Base-by-base conservation (phyloP, 345 rosid species). In the Eucalyptus curtisii region DNA sequence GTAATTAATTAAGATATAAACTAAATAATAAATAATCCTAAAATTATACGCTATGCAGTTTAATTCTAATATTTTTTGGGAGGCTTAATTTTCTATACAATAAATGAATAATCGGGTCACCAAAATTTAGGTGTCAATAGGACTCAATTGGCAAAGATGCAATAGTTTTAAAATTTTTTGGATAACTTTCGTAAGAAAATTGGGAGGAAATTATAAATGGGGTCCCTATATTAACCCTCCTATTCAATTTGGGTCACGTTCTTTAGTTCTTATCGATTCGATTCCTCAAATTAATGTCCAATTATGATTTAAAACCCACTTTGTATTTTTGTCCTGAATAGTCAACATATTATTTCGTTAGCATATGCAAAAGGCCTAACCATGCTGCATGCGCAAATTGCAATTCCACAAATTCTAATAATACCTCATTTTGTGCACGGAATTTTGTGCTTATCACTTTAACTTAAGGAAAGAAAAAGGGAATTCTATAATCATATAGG, bases 141-240 rank as follows among this genome's bases (percentile, higher is more conserved):
- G 10, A 52, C 57, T 52, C 57, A 52, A 52, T 52, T 52, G 57
- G 10, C 5, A 52, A 52, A 52, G 7, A 52, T 52, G 0, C 57
- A 52, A 52, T 20, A 52, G 0, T 52, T 19, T 52, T 3, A 7
- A 49, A 52, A 52, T 7, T 1, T 0, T 0, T 7, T 52, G 10
- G 53, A 52, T 20, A 19, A 52, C 57, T 52, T 52, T 8, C 4
- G 4, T 20, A 52, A 66, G 22, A 68, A 68, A 68, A 31, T 68
- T 17, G 79, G 10, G 79, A 31, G 79, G 80, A 68, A 68, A 68
- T 68, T 17, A 68, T 68, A 31, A n/a, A 17, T 16, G 24, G 44
- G 44, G 7, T 17, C 80, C 0, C 44, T 8, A 16, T 33, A 17
- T 1, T 16, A 1, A 31, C 10, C 13, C 2, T 68, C 80, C 44